phyloP scores from a whole-genome alignment of 2,329 filamentous ascomycete species.

The Sporothrix pallida region DNA sequence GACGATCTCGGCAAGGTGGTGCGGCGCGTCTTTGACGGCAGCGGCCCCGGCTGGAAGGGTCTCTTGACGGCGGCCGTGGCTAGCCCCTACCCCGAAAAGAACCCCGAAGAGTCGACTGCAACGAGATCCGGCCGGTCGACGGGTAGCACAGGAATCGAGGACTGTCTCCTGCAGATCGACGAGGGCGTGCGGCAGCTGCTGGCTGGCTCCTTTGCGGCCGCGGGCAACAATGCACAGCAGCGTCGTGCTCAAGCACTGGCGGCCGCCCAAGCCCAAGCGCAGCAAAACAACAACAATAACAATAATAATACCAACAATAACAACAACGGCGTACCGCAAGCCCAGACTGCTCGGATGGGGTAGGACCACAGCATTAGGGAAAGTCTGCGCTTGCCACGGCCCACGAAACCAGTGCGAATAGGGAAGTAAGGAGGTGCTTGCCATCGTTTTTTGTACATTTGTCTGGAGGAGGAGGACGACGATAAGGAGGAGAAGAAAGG shows the following conservation, averaged over 20 bases:
- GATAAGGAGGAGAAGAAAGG: not conserved
- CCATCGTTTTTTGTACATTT: too few relatives aligned
- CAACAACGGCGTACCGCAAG: conserved; percentile 25
- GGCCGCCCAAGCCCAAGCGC: conserved; percentile 40
- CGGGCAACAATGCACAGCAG: conserved; percentile 33
- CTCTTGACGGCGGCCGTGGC: conserved; percentile 55
- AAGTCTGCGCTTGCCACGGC: not conserved
- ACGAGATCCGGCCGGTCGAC: not conserved
- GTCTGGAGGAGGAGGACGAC: not conserved
- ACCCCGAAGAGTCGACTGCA: not conserved
- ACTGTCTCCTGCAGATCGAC: conserved; percentile 55
- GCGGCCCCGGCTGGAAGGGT: conserved; percentile 55
- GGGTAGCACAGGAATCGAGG: conserved; percentile 50
- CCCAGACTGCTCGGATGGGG: conserved; percentile 33
- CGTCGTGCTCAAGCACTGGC: conserved; percentile 30
- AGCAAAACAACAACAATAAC: conserved; percentile 29
- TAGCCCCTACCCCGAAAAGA: conserved; percentile 41
- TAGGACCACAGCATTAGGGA: not conserved
- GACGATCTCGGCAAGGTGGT: conserved; percentile 50
- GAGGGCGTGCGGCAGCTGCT: conserved; percentile 51
- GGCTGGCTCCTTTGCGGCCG: conserved; percentile 30
- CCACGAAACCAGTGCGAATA: too few relatives aligned
- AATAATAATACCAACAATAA: not conserved
- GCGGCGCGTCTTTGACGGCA: conserved; percentile 53
- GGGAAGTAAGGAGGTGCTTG: too few relatives aligned